Base-by-base conservation (phyloP, 129 eudicot species). In the Ambrosia artemisiifolia region DNA sequence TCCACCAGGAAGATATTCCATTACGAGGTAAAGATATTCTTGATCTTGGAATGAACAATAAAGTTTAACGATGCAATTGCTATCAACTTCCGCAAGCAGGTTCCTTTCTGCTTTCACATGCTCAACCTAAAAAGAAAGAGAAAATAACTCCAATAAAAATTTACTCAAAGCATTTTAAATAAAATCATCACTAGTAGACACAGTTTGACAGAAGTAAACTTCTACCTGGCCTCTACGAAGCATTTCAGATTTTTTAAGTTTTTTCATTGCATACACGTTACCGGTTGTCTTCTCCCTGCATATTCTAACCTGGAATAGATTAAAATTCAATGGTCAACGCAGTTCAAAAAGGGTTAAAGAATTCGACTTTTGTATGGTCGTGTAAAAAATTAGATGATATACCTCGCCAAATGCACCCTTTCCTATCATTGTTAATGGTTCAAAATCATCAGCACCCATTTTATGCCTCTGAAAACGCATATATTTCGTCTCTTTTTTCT, bases 401-500 rank as follows among this genome's bases (percentile, higher is more conserved):
- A 86, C 98, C 98, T 92, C 98, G 34, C 98, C 98, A 59, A 92
- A 92, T 65, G 98, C 98, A 82, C 98, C 98, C 81, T 92, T 89
- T 40, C 98, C 98, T 38, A 92, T 92, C 92, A 92, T 92, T 55
- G 96, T 92, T 69, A 89, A 78, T 30, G 90, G 96, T 80, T 92
- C 98, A 78, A 92, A 92, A 81, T 92, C 98, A 66, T 92, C 98
- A 18, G 96, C 86, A 14, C 96, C 95, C 98, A 92, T 89, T 87
- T 92, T 92, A 77, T 89, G 98, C 95, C 98, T 87, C 85, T 92
- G 98, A 69, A 87, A 82, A 51, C 98, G 95, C 98, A 92, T 92
- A 73, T 86, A 92, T 78, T 92, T 96, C 7, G 89, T 92, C 79
- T 92, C 98, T 79, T 92, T 92, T 65, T 89, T 92, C 86, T 92